A percentile compares a stretch with the other conserved stretches of the same genome.
Evolutionary conservation across 2,329 filamentous ascomycete species (phyloP).

Genomic region (Fusarium humuli): DNA sequence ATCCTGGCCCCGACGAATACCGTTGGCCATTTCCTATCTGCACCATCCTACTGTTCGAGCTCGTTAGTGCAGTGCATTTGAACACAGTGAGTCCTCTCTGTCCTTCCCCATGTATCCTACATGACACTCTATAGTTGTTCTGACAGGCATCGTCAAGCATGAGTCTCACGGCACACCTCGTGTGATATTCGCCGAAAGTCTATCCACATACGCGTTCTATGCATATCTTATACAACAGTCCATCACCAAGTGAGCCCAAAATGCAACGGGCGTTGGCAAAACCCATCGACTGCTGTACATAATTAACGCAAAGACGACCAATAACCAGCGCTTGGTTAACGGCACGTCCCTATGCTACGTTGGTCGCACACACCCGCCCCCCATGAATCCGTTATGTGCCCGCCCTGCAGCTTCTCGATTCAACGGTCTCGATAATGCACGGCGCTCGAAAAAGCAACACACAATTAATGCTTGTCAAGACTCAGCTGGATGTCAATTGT

Average conservation of each 20-base stretch:
- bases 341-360: constrained; percentile 36
- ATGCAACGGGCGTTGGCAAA: constrained; percentile 18
- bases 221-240: constrained; percentile 17
- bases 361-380: constrained; percentile 19
- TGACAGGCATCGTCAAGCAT: constrained; percentile 8
- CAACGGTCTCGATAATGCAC: constrained; percentile 43
- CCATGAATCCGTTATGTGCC: constrained; percentile 36
- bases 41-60: background rate
- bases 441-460: constrained; percentile 39
- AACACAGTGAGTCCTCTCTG: background rate
- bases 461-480: constrained; percentile 6
- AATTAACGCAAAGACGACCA: constrained; percentile 35
- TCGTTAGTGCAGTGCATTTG: background rate
- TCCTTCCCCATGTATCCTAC: background rate
- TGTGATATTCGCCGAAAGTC: constrained; percentile 32
- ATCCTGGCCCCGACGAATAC: background rate
- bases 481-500: constrained; percentile 25
- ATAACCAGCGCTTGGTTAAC: constrained; percentile 31
- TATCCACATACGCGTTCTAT: constrained; percentile 26
- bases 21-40: background rate
- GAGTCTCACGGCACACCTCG: background rate
- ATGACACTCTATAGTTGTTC: background rate
- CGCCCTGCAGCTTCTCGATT: constrained; percentile 44
- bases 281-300: constrained; percentile 14
- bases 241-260: constrained; percentile 9